Evolutionary conservation across 1,284 basidiomycete genomes (phyloP).

Genomic region (Cutaneotrichosporon sp.): DNA sequence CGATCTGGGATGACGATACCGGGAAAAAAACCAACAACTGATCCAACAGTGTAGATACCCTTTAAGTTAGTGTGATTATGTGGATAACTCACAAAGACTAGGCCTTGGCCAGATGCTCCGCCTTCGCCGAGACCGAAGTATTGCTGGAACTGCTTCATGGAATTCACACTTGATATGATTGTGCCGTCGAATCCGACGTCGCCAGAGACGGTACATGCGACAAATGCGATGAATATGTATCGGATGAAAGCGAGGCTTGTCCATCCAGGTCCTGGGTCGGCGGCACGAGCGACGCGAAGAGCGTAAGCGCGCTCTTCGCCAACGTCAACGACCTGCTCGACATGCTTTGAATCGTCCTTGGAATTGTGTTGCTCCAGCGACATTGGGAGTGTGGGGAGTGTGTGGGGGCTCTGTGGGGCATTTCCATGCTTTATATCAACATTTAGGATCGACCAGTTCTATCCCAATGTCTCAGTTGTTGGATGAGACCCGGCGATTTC

Average conservation of each 20-base stretch:
- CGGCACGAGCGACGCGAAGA: slow-evolving; percentile 55
- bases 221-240: background rate
- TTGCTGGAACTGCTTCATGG: slow-evolving; percentile 55
- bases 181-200: slow-evolving; percentile 58
- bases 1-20: slow-evolving; percentile 56
- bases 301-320: slow-evolving; percentile 40
- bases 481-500: too few relatives aligned
- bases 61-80: background rate
- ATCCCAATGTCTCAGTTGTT: too few relatives aligned
- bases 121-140: slow-evolving; percentile 18
- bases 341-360: slow-evolving; percentile 1
- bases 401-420: background rate
- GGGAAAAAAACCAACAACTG: slow-evolving; percentile 47
- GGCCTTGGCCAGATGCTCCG: slow-evolving; percentile 5
- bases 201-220: slow-evolving; percentile 32
- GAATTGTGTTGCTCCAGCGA: background rate
- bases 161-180: slow-evolving; percentile 61
- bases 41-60: slow-evolving; percentile 56
- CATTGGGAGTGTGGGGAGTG: background rate
- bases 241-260: background rate
- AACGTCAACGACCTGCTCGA: background rate
- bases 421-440: background rate
- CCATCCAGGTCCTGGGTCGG: slow-evolving; percentile 56
- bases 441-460: background rate
- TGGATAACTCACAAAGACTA: slow-evolving; percentile 10